Conservation (phyloP, 1,139 yeast genomes). For the Candida anutae region DNA sequence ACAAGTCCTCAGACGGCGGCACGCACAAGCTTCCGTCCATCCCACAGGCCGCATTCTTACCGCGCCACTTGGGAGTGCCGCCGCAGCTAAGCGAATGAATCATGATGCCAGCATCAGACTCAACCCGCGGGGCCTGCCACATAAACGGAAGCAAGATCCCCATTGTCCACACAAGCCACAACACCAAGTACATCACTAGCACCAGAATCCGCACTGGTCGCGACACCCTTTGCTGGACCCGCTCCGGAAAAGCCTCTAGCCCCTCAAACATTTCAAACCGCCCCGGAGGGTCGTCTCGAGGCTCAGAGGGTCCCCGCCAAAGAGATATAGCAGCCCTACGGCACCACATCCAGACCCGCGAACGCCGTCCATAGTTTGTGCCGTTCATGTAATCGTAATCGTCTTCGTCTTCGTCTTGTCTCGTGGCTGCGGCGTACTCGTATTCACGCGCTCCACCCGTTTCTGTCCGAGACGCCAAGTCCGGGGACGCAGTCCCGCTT, state of each 20-base stretch:
- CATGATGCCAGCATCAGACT: constrained; percentile 1
- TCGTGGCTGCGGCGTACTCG: no score
- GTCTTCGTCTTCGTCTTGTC: no score
- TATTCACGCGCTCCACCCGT: no score
- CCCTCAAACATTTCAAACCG: constrained; percentile 15
- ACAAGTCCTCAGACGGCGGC: constrained; percentile 34
- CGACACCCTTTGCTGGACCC: constrained; percentile 23
- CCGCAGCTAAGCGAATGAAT: constrained; percentile 13
- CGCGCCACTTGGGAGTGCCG: constrained; percentile 46
- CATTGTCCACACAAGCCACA: constrained; percentile 28
- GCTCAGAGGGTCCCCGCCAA: constrained; percentile 49
- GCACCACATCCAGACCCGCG: no score
- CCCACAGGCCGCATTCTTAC: constrained; percentile 74
- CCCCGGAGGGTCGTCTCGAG: constrained; percentile 43
- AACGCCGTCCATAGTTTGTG: no score
- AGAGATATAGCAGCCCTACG: constrained; percentile 5
- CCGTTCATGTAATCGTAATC: no score
- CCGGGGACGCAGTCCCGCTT: no score
- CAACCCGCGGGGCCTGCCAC: constrained; percentile 17
- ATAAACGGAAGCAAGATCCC: constrained; percentile 31
- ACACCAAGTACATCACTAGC: constrained; percentile 27
- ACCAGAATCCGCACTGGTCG: constrained; percentile 17
- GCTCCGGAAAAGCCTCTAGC: constrained; percentile 39
- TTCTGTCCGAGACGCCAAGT: no score
- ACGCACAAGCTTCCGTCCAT: constrained; percentile 55